Evolutionary conservation across 345 rosid genomes (phyloP), one percentile per base, ranked within the genome.

Genomic region (Salix koriyanagi): DNA sequence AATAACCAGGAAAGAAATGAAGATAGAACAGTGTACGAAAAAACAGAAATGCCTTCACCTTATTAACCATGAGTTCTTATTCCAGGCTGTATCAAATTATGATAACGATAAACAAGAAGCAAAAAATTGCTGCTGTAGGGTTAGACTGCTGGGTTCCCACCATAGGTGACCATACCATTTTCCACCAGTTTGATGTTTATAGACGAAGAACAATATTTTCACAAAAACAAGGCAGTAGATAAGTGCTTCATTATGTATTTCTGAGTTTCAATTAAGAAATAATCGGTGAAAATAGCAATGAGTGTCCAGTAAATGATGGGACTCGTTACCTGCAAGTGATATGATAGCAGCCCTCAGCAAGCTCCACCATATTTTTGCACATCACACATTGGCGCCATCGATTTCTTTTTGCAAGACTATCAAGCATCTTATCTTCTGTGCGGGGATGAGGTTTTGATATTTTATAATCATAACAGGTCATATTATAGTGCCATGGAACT

Each of bases 401-500:
- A 41, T 88, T 88, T 80, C 67, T 67, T 19, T 71, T 81, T 30
- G 89, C 90, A 34, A 89, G 79, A 36, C 84, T 77, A 66, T 82
- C 82, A 18, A 89, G 77, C 89, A 79, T 76, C 21, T 64, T 67
- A 79, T 89, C 94, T 36, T 85, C 93, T 0, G 76, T 37, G 3
- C 77, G 79, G 61, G 81, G 80, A 69, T 79, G 23, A 7, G 88
- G 85, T 70, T 91, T 83, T 67, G 74, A 60, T 32, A 14, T 87
- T 77, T 82, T 84, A 83, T 89, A 90, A 6, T 79, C 85, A 21
- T 21, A 0, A 80, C 94, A 94, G 6, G 87, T 82, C 85, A 86
- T 39, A 14, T 61, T 9, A 28, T 77, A 65, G 74, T 94, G 98
- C 97, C 96, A 94, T 18, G 91, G 90, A 39, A 85, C 97, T 79